Conservation (phyloP, 225 moss, liverwort and hornwort species). For the Sphagnum contortum region DNA sequence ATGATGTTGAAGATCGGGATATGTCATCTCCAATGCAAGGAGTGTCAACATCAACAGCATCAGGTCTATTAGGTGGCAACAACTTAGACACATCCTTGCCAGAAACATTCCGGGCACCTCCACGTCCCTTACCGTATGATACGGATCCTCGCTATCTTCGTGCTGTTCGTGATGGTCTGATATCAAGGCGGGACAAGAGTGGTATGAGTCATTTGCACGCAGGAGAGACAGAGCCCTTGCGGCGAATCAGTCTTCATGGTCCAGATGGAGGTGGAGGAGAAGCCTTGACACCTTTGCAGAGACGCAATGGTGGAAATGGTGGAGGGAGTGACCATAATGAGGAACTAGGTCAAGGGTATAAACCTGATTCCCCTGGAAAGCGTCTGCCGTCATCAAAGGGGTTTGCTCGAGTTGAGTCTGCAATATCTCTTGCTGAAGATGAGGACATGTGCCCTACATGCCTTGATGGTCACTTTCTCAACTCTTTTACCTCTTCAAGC, state of each 20-base stretch:
- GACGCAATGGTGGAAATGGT: constrained; percentile 32
- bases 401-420: constrained; percentile 62
- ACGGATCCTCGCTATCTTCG: constrained; percentile 43
- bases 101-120: constrained; percentile 88
- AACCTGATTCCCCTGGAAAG: constrained; percentile 52
- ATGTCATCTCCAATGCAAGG: constrained; percentile 43
- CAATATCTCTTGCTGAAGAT: constrained; percentile 62
- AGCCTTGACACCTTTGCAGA: constrained; percentile 55
- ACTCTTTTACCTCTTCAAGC: too few relatives aligned
- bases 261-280: constrained; percentile 64
- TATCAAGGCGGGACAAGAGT: constrained; percentile 48
- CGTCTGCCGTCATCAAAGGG: constrained; percentile 35
- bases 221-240: constrained; percentile 48
- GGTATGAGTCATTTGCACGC: constrained; percentile 36
- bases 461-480: constrained; percentile 56
- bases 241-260: constrained; percentile 35
- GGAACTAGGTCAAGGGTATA: constrained; percentile 45
- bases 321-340: constrained; percentile 43
- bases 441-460: constrained; percentile 94
- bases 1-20: constrained; percentile 74
- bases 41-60: constrained; percentile 33
- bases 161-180: constrained; percentile 27
- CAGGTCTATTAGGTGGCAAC: constrained; percentile 53
- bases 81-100: constrained; percentile 69
- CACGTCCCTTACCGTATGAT: constrained; percentile 80